A percentile compares a stretch with the other conserved stretches of the same genome.
Conservation (phyloP, 768 basidiomycete genomes). For the Russula earlei region DNA sequence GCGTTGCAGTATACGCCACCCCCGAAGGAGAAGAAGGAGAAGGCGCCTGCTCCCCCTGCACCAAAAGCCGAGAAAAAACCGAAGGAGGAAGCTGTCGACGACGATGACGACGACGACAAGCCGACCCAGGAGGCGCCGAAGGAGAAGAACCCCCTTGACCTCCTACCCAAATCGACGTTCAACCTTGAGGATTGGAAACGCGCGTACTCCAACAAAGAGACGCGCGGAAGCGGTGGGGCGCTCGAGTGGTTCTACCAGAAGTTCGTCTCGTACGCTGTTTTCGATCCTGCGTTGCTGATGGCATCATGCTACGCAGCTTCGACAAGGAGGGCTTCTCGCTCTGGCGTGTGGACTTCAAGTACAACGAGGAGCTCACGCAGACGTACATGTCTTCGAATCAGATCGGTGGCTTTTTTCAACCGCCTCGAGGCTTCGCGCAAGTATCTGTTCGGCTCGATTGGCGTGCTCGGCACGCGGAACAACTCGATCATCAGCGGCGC, state of each 20-base stretch:
- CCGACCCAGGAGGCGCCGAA: conserved; percentile 74
- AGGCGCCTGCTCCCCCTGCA: conserved; percentile 24
- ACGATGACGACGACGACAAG: conserved; percentile 71
- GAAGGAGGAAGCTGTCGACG: conserved; percentile 43
- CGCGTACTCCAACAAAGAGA: conserved; percentile 97
- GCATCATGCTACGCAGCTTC: conserved; percentile 45
- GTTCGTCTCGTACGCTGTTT: conserved; percentile 35
- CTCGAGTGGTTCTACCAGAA: conserved; percentile 97
- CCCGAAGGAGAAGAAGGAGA: conserved; percentile 35
- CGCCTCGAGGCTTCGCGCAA: conserved; percentile 95
- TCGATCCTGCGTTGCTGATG: conserved; percentile 6
- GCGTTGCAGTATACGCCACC: conserved; percentile 59
- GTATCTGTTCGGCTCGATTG: conserved; percentile 89
- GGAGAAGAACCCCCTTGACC: conserved; percentile 89
- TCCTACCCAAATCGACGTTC: conserved; percentile 77
- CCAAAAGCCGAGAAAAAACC: conserved; percentile 59
- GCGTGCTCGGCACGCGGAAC: conserved; percentile 77
- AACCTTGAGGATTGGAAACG: conserved; percentile 97
- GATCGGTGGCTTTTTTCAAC: conserved; percentile 93
- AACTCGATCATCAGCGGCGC: conserved; percentile 75
- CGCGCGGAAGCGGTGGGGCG: conserved; percentile 68
- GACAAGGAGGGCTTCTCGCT: conserved; percentile 84
- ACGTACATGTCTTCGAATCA: conserved; percentile 94
- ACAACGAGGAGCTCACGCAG: conserved; percentile 86
- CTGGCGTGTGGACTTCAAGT: conserved; percentile 95